Evolutionary conservation across 2,329 filamentous ascomycete species (phyloP).

Genomic region (Geosmithia morbida): DNA sequence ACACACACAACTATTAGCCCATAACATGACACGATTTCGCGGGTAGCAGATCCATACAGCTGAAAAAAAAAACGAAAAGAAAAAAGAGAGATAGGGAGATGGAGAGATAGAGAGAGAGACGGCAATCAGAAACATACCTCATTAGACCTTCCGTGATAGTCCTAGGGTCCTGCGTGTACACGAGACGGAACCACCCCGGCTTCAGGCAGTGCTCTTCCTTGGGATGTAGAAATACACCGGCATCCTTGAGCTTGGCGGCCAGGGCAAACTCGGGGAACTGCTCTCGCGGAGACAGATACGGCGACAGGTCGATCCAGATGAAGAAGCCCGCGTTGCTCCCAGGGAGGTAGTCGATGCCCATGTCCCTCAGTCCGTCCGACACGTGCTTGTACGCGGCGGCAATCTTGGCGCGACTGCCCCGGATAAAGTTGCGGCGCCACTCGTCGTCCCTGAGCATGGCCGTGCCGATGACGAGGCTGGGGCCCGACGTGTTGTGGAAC

Average conservation of each 20-base stretch:
- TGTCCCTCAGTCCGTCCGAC: slow-evolving; percentile 18
- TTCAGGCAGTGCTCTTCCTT: slow-evolving; percentile 28
- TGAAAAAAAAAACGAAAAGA: no score
- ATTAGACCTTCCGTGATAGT: slow-evolving; percentile 20
- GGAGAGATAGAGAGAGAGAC: neutral
- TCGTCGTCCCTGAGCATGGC: slow-evolving; percentile 29
- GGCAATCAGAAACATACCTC: slow-evolving; percentile 13
- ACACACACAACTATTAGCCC: no score
- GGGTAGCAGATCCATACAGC: no score
- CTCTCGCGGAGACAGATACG: slow-evolving; percentile 20
- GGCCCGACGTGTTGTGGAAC: slow-evolving; percentile 31
- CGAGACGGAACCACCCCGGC: slow-evolving; percentile 37
- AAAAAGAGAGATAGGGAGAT: no score
- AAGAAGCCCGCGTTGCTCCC: slow-evolving; percentile 43
- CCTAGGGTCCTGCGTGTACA: slow-evolving; percentile 27
- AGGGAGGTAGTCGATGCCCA: slow-evolving; percentile 26
- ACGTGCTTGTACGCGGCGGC: slow-evolving; percentile 23
- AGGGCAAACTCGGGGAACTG: slow-evolving; percentile 26
- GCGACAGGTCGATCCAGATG: slow-evolving; percentile 35
- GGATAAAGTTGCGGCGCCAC: slow-evolving; percentile 30
- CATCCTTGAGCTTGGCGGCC: slow-evolving; percentile 24
- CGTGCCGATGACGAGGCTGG: slow-evolving; percentile 24
- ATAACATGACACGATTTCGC: no score
- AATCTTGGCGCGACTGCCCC: slow-evolving; percentile 21
- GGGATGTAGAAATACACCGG: slow-evolving; percentile 34